Evolutionary conservation across 148 eudicot species (phyloP).

Genomic region (Arbutus unedo): DNA sequence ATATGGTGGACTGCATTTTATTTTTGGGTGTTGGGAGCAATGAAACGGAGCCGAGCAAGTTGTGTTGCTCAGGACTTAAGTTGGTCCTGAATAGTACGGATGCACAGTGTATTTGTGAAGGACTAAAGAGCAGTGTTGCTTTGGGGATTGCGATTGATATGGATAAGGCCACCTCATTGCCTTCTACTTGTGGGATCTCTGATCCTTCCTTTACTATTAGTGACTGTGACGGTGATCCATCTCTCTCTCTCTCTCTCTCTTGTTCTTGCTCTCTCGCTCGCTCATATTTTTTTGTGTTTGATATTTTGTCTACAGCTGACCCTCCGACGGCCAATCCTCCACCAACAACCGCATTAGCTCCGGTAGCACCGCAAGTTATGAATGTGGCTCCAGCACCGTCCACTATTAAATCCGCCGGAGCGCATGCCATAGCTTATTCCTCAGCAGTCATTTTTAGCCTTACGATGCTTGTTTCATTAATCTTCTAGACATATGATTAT

Average conservation of each 20-base stretch:
- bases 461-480: background rate
- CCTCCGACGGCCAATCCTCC: background rate
- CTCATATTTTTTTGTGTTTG: no score
- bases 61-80: slow-evolving; percentile 23
- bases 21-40: background rate
- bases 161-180: slow-evolving; percentile 9
- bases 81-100: slow-evolving; percentile 8
- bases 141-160: slow-evolving; percentile 20
- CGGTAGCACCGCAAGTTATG: background rate
- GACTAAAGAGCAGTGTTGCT: slow-evolving; percentile 1
- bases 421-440: background rate
- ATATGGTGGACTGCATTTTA: slow-evolving; percentile 19
- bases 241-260: background rate
- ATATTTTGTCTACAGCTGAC: background rate
- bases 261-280: background rate
- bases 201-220: background rate
- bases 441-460: background rate
- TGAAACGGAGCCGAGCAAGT: background rate
- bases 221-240: background rate
- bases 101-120: slow-evolving; percentile 18
- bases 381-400: background rate
- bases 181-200: slow-evolving; percentile 14
- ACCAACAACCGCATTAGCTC: background rate
- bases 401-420: background rate
- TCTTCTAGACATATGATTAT: background rate